Evolutionary conservation across 768 basidiomycete genomes (phyloP).

Genomic region (Phaeotremella skinneri): DNA sequence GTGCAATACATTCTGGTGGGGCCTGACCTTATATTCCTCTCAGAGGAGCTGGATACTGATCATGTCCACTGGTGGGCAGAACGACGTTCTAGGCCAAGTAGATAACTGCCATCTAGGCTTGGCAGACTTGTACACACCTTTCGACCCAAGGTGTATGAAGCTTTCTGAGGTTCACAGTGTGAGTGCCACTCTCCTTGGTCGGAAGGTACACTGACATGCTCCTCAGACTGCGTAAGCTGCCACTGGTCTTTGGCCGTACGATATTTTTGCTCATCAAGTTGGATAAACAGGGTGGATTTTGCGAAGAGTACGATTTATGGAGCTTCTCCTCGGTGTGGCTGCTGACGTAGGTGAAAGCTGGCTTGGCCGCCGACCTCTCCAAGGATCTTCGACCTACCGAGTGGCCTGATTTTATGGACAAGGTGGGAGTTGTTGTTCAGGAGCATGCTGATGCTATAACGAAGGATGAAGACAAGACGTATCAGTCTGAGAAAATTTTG

Average conservation of each 20-base stretch:
- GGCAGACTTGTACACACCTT: conserved; percentile 31
- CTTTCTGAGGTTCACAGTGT: conserved; percentile 47
- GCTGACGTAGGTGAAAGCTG: conserved; percentile 23
- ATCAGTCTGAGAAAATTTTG: conserved; percentile 41
- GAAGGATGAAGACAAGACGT: conserved; percentile 33
- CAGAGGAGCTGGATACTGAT: conserved; percentile 16
- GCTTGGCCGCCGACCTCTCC: conserved; percentile 37
- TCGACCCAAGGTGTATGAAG: conserved; percentile 31
- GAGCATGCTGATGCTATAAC: not conserved
- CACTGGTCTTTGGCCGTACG: too few relatives aligned
- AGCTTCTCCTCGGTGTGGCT: not conserved
- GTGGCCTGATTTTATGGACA: conserved; percentile 52
- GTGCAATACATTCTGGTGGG: conserved; percentile 45
- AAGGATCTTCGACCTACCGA: conserved; percentile 21
- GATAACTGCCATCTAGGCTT: conserved; percentile 46
- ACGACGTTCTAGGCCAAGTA: conserved; percentile 50
- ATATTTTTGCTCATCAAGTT: not conserved
- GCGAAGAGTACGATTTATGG: conserved; percentile 42
- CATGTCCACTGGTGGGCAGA: conserved; percentile 18
- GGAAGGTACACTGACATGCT: conserved; percentile 14
- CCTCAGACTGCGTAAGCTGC: conserved; percentile 32
- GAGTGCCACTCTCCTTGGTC: conserved; percentile 12
- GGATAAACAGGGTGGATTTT: conserved; percentile 44
- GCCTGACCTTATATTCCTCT: conserved; percentile 18
- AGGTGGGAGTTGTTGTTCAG: conserved; percentile 21